These are phyloP conservation scores for Combretum micranthum DNA, from an alignment of 345 rosid species.

Conservation along the genomic window DNA sequence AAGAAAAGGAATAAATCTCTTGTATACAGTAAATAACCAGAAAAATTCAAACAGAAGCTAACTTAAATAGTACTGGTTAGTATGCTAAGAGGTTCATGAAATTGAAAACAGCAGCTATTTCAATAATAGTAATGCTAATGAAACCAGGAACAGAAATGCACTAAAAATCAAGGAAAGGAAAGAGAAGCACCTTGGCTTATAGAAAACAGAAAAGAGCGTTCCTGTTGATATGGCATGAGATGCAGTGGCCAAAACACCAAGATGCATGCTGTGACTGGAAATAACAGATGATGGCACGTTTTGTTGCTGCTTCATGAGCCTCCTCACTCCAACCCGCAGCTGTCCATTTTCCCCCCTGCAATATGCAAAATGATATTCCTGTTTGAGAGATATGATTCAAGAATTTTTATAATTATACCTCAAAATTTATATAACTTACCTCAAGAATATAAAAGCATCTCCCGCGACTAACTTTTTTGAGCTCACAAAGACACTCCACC, in stretches of 20 bases:
- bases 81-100: too few species aligned
- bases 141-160: too few species aligned
- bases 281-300: slow-evolving; percentile 76
- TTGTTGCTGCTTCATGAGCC: slow-evolving; percentile 74
- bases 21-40: too few species aligned
- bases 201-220: slow-evolving; percentile 79
- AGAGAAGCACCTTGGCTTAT: slow-evolving; percentile 63
- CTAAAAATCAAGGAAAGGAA: too few species aligned
- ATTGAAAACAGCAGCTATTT: too few species aligned
- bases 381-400: neutral
- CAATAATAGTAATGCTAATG: too few species aligned
- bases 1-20: too few species aligned
- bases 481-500: slow-evolving; percentile 91
- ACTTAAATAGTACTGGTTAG: too few species aligned
- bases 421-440: slow-evolving; percentile 28
- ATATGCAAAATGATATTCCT: neutral
- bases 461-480: slow-evolving; percentile 84
- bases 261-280: slow-evolving; percentile 95
- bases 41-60: too few species aligned
- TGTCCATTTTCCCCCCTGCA: slow-evolving; percentile 80
- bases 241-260: slow-evolving; percentile 85
- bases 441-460: slow-evolving; percentile 86
- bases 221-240: slow-evolving; percentile 74
- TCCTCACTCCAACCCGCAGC: slow-evolving; percentile 84
- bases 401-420: neutral